phyloP scores from a whole-genome alignment of 1,284 basidiomycete genomes.

The Boletus calvinii region DNA sequence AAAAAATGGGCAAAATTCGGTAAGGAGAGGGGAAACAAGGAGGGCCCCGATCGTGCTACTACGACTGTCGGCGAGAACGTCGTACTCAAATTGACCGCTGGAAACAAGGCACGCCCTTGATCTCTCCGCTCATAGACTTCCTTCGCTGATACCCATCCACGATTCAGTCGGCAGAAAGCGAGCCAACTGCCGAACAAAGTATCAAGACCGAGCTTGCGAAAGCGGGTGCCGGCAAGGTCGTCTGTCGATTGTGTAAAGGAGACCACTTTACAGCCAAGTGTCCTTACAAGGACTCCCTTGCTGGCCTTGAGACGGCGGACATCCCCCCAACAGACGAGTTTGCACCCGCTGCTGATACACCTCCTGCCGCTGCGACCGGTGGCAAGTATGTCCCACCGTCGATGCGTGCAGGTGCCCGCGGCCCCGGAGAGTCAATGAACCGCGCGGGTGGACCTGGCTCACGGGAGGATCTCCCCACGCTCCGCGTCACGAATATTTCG shows the following conservation, averaged over 20 bases:
- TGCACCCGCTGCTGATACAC: slow-evolving; percentile 40
- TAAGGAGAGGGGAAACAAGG: slow-evolving; percentile 81
- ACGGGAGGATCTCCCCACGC: slow-evolving; percentile 92
- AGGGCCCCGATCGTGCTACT: slow-evolving; percentile 91
- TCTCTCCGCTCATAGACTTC: neutral
- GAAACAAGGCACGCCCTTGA: slow-evolving; percentile 66
- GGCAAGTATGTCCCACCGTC: slow-evolving; percentile 95
- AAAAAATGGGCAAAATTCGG: slow-evolving; percentile 97
- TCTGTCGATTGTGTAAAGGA: slow-evolving; percentile 94
- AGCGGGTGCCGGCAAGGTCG: slow-evolving; percentile 83
- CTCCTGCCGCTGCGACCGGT: slow-evolving; percentile 40
- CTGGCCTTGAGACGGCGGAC: slow-evolving; percentile 67
- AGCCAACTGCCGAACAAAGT: slow-evolving; percentile 68
- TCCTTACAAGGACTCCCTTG: slow-evolving; percentile 94
- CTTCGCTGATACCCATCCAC: neutral
- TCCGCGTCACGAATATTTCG: slow-evolving; percentile 96
- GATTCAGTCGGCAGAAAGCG: slow-evolving; percentile 56
- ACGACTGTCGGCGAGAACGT: slow-evolving; percentile 96
- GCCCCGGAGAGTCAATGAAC: slow-evolving; percentile 83
- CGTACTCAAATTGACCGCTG: slow-evolving; percentile 79
- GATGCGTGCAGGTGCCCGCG: slow-evolving; percentile 72
- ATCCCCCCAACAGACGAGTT: slow-evolving; percentile 55
- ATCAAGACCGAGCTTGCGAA: slow-evolving; percentile 70
- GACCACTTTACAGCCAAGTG: slow-evolving; percentile 98
- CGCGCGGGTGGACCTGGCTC: slow-evolving; percentile 43